Evolutionary conservation across 2,329 filamentous ascomycete species (phyloP).

Genomic region (Paracorniculantispora psalliotae): DNA sequence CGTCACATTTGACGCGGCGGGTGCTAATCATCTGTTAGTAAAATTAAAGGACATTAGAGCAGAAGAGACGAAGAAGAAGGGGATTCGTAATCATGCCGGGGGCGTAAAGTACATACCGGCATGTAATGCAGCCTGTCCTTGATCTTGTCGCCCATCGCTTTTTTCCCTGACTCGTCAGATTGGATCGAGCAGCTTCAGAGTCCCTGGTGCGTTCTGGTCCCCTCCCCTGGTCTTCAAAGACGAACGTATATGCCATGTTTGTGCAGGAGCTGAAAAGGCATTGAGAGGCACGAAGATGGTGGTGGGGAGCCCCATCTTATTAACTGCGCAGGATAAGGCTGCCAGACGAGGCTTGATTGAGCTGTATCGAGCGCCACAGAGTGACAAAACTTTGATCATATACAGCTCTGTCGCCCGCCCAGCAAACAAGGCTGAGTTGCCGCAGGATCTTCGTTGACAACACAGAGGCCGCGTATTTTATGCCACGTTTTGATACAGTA

Average conservation of each 20-base stretch:
- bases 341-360: too few species aligned
- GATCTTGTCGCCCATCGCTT: neutral
- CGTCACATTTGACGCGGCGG: slow-evolving; percentile 1
- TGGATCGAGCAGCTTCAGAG: neutral
- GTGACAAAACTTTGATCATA: neutral
- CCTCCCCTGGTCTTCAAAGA: too few species aligned
- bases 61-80: neutral
- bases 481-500: neutral
- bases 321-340: too few species aligned
- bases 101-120: neutral
- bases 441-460: neutral
- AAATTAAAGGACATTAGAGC: neutral
- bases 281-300: neutral
- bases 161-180: neutral
- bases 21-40: neutral
- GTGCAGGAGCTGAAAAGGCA: neutral
- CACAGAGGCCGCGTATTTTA: neutral
- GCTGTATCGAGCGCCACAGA: too few species aligned
- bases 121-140: slow-evolving; percentile 3
- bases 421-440: neutral
- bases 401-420: too few species aligned
- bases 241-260: neutral
- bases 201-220: too few species aligned
- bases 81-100: neutral
- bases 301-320: neutral